Conservation (phyloP, 441 rosid species). For the Croton laevigatus region DNA sequence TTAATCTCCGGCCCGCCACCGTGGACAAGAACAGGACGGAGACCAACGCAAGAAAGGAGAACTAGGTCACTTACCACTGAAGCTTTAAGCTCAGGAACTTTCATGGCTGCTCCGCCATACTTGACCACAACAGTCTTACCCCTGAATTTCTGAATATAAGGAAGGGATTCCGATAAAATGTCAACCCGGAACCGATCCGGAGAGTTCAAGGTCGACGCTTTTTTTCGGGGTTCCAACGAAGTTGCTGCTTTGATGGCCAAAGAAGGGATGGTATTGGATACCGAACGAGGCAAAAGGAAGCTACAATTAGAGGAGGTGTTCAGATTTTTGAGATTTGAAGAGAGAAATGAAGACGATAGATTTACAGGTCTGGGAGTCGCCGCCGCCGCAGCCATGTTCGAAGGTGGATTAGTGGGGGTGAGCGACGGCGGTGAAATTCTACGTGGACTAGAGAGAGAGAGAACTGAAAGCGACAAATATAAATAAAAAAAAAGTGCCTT, state of each 20-base stretch:
- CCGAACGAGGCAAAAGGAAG: no score
- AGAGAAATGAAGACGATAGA: no score
- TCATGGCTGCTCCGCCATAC: slow-evolving; percentile 98
- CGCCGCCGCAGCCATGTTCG: no score
- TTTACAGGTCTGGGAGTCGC: no score
- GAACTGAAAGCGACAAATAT: no score
- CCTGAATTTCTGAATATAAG: slow-evolving; percentile 82
- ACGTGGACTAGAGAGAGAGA: no score
- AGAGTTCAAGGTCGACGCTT: neutral
- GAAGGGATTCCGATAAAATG: slow-evolving; percentile 79
- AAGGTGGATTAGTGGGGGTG: no score
- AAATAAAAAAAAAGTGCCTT: no score
- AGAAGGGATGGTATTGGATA: no score
- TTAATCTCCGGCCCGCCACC: slow-evolving; percentile 96
- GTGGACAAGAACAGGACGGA: slow-evolving; percentile 87
- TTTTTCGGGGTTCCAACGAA: neutral
- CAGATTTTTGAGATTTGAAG: no score
- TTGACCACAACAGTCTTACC: slow-evolving; percentile 89
- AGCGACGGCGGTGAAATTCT: no score
- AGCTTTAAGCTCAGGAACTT: slow-evolving; percentile 62
- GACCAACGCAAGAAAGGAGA: slow-evolving; percentile 81
- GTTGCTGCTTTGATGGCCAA: neutral
- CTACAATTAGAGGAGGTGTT: no score
- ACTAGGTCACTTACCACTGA: slow-evolving; percentile 81
- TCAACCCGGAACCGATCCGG: slow-evolving; percentile 52